Evolutionary conservation across 805 yeast genomes (phyloP), one percentile per base, ranked within the genome.

Genomic region (Barnettozyma vustinii): DNA sequence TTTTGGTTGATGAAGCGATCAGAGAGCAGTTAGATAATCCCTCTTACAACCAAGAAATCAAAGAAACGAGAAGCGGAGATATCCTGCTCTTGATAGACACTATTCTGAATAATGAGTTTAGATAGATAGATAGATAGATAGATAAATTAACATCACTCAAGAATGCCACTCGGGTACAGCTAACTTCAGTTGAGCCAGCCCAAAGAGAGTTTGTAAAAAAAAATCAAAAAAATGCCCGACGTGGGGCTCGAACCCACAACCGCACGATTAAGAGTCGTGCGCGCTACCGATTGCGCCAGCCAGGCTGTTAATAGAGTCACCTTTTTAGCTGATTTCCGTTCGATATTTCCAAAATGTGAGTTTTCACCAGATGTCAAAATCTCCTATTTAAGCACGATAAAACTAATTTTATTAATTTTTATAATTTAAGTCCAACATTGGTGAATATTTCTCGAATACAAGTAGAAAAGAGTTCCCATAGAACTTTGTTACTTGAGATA

Each of bases 1-100:
- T 67, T 10, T 62, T 88, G 42, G 65, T 92, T 30, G 96, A 90
- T 60, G 69, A 73, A 18, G 79, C 86, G 0, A 77, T 92, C 48
- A 84, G 78, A 40, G 74, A 73, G 20, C 80, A 80, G 54, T 69
- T 91, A 41, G 80, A 73, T 19, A 67, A 66, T 32, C 85, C 87
- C 2, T 56, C 62, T 3, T 71, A 68, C 46, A 58, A 8, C 32
- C 54, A 7, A 46, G 49, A 27, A 47, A 49, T 7, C 55, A 52
- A 19, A 49, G 54, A 12, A 43, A 55, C 12, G 39, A 51, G 18
- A 40, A 44, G 21, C 69, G 72, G 8, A 68, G 66, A 67, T 42
- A 66, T 75, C 20, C 50, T 77, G 36, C 49, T 52, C 1, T 54
- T 72, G 9, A 76, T 76, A 15, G 81, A 75, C 27, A 33, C 40